A percentile compares a stretch with the other conserved stretches of the same genome.
Evolutionary conservation across 768 basidiomycete genomes (phyloP).

Genomic region (Serendipita sp.): DNA sequence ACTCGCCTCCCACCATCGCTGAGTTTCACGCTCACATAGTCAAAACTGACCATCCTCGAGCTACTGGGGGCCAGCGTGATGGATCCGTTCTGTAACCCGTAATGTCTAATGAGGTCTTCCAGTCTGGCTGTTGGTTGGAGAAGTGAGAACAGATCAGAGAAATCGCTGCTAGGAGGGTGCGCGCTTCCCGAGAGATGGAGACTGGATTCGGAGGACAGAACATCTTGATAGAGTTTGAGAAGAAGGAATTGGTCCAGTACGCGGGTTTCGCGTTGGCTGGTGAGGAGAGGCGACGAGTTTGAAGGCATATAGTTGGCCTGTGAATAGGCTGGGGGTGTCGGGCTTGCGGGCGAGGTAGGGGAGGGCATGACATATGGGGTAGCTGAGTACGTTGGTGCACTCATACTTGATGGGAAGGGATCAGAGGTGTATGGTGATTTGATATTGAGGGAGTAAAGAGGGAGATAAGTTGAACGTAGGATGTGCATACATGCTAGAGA

Average conservation of each 20-base stretch:
- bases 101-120: background rate
- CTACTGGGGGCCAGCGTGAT: background rate
- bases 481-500: slow-evolving; percentile 59
- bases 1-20: background rate
- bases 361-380: slow-evolving; percentile 12
- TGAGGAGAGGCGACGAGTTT: slow-evolving; percentile 19
- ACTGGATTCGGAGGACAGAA: slow-evolving; percentile 55
- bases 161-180: background rate
- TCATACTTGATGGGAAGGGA: slow-evolving; percentile 42
- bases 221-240: slow-evolving; percentile 64
- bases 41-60: background rate
- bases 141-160: background rate
- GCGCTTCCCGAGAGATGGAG: slow-evolving; percentile 33
- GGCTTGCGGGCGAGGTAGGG: slow-evolving; percentile 5
- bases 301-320: background rate
- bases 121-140: slow-evolving; percentile 1
- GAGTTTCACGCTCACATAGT: background rate
- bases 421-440: slow-evolving; percentile 58
- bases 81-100: background rate
- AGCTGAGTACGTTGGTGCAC: slow-evolving; percentile 11
- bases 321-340: slow-evolving; percentile 12
- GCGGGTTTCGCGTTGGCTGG: slow-evolving; percentile 53
- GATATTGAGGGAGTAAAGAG: slow-evolving; percentile 44
- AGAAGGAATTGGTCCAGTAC: slow-evolving; percentile 66
- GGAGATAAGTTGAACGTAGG: slow-evolving; percentile 57